phyloP scores from a whole-genome alignment of 2,329 filamentous ascomycete genomes.

The Neonectria punicea region DNA sequence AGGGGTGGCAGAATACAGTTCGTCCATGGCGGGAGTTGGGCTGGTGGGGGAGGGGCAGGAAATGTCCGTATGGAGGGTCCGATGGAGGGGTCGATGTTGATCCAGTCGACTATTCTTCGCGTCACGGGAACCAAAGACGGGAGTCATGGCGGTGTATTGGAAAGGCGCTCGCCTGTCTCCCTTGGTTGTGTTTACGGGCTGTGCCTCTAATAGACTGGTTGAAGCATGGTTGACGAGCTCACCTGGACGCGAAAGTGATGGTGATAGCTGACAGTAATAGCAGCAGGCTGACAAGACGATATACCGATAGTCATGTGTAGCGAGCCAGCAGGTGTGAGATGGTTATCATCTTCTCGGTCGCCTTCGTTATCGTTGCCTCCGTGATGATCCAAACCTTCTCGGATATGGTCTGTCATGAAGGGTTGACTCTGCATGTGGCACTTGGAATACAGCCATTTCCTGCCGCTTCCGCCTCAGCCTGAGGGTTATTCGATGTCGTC shows the following conservation, averaged over 20 bases:
- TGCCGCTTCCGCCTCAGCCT: constrained; percentile 25
- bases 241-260: background rate
- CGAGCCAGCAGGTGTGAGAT: background rate
- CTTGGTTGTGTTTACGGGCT: background rate
- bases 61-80: constrained; percentile 22
- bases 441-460: background rate
- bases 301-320: constrained; percentile 16
- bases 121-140: constrained; percentile 22
- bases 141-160: constrained; percentile 25
- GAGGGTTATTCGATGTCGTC: constrained; percentile 17
- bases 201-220: background rate
- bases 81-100: constrained; percentile 42
- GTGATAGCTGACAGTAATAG: background rate
- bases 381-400: background rate
- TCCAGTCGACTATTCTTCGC: constrained; percentile 22
- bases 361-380: background rate
- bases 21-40: constrained; percentile 36
- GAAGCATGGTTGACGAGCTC: background rate
- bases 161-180: background rate
- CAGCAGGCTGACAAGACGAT: background rate
- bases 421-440: background rate
- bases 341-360: background rate
- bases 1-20: constrained; percentile 44
- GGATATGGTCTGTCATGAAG: background rate
- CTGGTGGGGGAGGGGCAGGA: constrained; percentile 41